Base-by-base conservation (phyloP, 805 yeast genomes). In the Starmera amethionina region DNA sequence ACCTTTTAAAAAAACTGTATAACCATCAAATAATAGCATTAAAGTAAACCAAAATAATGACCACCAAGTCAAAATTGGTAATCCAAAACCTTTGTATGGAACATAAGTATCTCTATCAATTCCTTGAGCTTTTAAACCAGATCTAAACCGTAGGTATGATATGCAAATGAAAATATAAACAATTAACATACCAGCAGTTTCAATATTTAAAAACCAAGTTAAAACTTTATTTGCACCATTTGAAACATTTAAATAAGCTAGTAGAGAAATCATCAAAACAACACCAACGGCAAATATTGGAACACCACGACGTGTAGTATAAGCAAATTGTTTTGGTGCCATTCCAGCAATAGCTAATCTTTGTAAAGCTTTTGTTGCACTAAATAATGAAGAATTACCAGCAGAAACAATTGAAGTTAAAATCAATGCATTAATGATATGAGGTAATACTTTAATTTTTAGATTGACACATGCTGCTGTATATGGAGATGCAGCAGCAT, bases 341-440 rank as follows among this genome's bases (percentile, higher is more conserved):
- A 75, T 77, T 9, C 82, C 80, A 46, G 78, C 79, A 38, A 75
- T 71, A 1, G 88, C 70, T 45, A 82, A 63, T 33, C 82, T 79
- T 54, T 79, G 80, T 30, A 78, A 62, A 14, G 79, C 73, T 66
- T 90, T 70, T 16, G 88, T 73, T 19, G 82, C 80, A 53, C 77
- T 76, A 58, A 79, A 81, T 51, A 82, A 66, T 58, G 79, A 86
- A 1, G 86, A 78, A 60, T 81, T 82, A 14, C 81, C 76, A 32
- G 89, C 90, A 10, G 88, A 80, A 55, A 82, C 72, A 36, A 83
- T 86, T 45, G 82, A 79, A 33, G 81, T 61, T 53, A 84, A 62
- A 46, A 85, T 80, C 55, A 82, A 77, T 4, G 80, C 87, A 56
- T 85, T 84, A 53, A 84, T 65, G 40, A 85, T 71, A 47, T 79